These are phyloP conservation scores for Pyrus betulifolia DNA, from an alignment of 306 rosid species.

Conservation along the genomic window DNA sequence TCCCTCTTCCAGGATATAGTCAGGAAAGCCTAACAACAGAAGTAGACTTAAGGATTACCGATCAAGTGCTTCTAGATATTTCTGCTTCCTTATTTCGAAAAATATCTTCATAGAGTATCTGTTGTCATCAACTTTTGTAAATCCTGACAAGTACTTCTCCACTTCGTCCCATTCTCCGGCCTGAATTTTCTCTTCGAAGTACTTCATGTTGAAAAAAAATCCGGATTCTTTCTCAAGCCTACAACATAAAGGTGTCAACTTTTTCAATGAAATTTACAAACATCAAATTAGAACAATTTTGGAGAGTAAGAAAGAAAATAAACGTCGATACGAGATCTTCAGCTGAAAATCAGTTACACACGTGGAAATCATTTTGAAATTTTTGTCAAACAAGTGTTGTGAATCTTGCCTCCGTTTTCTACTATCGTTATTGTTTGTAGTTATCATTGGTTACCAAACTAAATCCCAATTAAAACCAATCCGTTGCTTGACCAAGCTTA, in stretches of 20 bases:
- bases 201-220: constrained; percentile 81
- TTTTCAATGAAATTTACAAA: background rate
- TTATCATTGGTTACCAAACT: background rate
- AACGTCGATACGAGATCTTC: background rate
- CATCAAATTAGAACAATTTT: background rate
- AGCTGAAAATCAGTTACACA: background rate
- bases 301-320: background rate
- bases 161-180: constrained; percentile 94
- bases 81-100: constrained; percentile 87
- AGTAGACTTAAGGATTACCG: constrained; percentile 36
- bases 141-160: constrained; percentile 78
- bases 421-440: background rate
- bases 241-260: background rate
- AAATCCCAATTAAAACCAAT: background rate
- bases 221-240: constrained; percentile 95
- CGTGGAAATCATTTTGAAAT: background rate
- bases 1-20: background rate
- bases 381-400: background rate
- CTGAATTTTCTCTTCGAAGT: constrained; percentile 83
- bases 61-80: constrained; percentile 92
- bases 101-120: constrained; percentile 86
- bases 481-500: background rate
- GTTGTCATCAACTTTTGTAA: constrained; percentile 82
- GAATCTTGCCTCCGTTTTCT: background rate
- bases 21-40: constrained; percentile 5